Percentiles rank a stretch among this genome's conserved stretches.
phyloP scores from a whole-genome alignment of 2,329 filamentous ascomycete species.

The Beauveria brongniartii region DNA sequence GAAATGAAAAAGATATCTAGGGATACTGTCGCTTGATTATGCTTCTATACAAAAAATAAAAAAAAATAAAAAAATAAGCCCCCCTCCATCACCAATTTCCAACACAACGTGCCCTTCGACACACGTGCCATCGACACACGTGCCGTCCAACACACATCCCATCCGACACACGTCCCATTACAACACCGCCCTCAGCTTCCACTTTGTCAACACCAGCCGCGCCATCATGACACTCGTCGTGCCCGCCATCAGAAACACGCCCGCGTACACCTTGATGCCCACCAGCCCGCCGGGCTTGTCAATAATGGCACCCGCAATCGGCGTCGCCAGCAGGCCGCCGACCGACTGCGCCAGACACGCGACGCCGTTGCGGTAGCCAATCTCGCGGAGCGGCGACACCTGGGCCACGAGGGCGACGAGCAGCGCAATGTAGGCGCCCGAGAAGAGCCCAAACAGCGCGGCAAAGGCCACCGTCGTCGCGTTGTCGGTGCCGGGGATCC shows the following conservation, averaged over 20 bases:
- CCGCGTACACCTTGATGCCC: constrained; percentile 15
- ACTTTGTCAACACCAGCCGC: constrained; percentile 13
- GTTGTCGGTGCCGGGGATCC: constrained; percentile 21
- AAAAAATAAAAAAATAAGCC: not conserved
- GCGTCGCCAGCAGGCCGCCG: constrained; percentile 14
- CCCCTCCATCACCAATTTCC: too few species aligned
- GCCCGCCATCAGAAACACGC: constrained; percentile 14
- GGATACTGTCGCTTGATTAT: not conserved
- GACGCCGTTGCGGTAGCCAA: constrained; percentile 46
- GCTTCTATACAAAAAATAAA: not conserved
- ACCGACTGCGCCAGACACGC: constrained; percentile 13
- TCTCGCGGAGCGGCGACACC: constrained; percentile 44
- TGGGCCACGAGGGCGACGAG: constrained; percentile 27
- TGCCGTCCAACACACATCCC: too few species aligned
- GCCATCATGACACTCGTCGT: constrained; percentile 14
- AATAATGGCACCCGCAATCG: constrained; percentile 17
- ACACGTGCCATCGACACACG: too few species aligned
- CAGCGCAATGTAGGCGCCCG: constrained; percentile 22
- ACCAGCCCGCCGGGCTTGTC: constrained; percentile 11
- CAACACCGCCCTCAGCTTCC: constrained; percentile 12
- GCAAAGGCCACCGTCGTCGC: constrained; percentile 20
- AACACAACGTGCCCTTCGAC: too few species aligned
- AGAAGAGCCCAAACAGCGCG: constrained; percentile 22
- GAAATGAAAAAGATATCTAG: not conserved
- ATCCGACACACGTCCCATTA: not conserved